Base-by-base conservation (phyloP, 805 yeast species). In the Lipomyces chichibuensis region DNA sequence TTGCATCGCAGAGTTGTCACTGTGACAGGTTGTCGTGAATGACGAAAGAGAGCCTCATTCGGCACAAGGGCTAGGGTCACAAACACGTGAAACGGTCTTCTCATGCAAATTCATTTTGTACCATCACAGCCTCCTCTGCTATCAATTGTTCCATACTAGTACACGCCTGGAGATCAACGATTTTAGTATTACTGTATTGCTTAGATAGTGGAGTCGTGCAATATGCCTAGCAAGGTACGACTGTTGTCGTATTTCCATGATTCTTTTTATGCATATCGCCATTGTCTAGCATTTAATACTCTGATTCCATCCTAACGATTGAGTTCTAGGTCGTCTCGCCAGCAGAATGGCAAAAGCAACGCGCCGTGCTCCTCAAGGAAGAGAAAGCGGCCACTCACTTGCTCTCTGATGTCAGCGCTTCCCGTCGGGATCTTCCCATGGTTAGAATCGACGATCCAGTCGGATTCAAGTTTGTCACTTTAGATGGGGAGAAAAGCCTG, bases 341-440 rank as follows among this genome's bases (percentile, higher is more conserved):
- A 25, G 55, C 55, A 25, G 55, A 25, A 25, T 52, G 33, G 27
- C 55, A 29, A 25, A 25, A 25, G 33, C 20, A 27, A 52, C 55
- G 55, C 33, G 33, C 33, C 8, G 33, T 5, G 9, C 55, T 52
- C 20, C 55, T 52, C 55, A 29, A 25, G 55, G 4, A 52, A 13
- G 55, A 52, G 33, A 52, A 52, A 29, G n/a, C 17, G 13, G 55
- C 55, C n/a, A 52, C 55, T 14, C 55, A 29, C 3, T 2, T 29
- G n/a, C 55, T 25, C 8, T 27, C 29, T 25, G 55, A 25, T 25
- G 13, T 52, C 7, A 13, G n/a, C n/a, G 33, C 33, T 13, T 11
- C 29, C n/a, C 55, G 55, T 11, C 32, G 55, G 11, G 33, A 52
- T 25, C 55, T 52, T 29, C 55, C 55, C 14, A 23, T 52, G 55